Evolutionary conservation across 2,329 filamentous ascomycete genomes (phyloP), one percentile per base, ranked within the genome.

Genomic region (Nothophoma quercina): DNA sequence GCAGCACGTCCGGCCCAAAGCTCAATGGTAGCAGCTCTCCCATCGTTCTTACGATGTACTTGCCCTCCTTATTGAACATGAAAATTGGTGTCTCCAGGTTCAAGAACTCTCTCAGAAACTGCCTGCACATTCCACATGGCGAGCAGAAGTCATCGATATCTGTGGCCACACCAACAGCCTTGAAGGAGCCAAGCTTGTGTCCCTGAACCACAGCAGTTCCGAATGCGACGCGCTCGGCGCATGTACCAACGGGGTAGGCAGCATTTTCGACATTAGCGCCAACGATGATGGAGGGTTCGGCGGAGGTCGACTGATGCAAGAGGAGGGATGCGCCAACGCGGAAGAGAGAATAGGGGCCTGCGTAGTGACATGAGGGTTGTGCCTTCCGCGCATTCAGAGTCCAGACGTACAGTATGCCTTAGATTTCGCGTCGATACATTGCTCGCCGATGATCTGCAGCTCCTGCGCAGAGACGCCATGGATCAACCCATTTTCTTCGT

Each of bases 71-170:
- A 74, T 96, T 92, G 75, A 96, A 96, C 93, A 98, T 96, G 72
- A 96, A 86, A 50, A 99, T 83, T 0, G 92, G 93, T 52, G 85
- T 86, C 5, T 72, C 63, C 6, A 78, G 67, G 51, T 73, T 72
- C 55, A 78, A 72, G 40, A 82, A 82, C 65, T 82, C 79, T 23
- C 79, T 55, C 42, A 82, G 67, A 53, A 93, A 96, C 73, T 97
- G 93, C 65, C 93, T 83, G 74, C 93, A 98, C 92, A 96, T 97
- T 48, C 95, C 95, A 72, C 95, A 99, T 0, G 95, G 95, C 35
- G 73, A 77, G 60, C 69, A 73, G 32, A 69, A 72, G 22, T 69
- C 69, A 13, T 65, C 64, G 53, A 90, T 88, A 71, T 97, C 90
- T 5, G 93, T 96, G 6, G 90, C 84, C 4, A 99, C 92, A 13